Percentiles rank a stretch among this genome's conserved stretches.
phyloP scores from a whole-genome alignment of 2,329 filamentous ascomycete species.

The Colletotrichum siamense region DNA sequence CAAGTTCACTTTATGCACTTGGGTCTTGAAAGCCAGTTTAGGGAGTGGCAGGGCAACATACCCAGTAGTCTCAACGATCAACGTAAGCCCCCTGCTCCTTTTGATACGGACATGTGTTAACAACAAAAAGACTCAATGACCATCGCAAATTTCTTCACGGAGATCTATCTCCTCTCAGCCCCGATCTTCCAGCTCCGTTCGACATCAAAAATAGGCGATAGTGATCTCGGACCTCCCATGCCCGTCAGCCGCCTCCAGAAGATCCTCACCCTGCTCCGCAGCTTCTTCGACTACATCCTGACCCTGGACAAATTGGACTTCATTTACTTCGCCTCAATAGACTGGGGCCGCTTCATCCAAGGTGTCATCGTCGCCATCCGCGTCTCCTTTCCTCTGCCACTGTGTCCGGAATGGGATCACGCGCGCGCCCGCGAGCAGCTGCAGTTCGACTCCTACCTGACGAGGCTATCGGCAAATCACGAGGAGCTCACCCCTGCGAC shows the following conservation, averaged over 20 bases:
- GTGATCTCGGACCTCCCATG: slow-evolving; percentile 17
- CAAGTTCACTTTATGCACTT: slow-evolving; percentile 50
- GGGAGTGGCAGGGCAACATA: slow-evolving; percentile 45
- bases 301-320: slow-evolving; percentile 35
- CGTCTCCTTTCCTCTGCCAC: slow-evolving; percentile 49
- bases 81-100: slow-evolving; percentile 31
- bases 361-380: slow-evolving; percentile 48
- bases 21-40: slow-evolving; percentile 52
- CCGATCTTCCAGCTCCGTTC: slow-evolving; percentile 27
- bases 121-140: not conserved
- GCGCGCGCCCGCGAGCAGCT: slow-evolving; percentile 43
- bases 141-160: slow-evolving; percentile 29
- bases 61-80: slow-evolving; percentile 8
- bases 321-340: slow-evolving; percentile 42
- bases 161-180: slow-evolving; percentile 45
- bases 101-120: slow-evolving; percentile 28
- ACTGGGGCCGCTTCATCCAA: slow-evolving; percentile 49
- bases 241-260: slow-evolving; percentile 24
- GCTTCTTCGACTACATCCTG: slow-evolving; percentile 37
- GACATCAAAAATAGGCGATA: slow-evolving; percentile 9
- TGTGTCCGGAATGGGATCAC: slow-evolving; percentile 39
- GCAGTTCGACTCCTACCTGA: slow-evolving; percentile 44
- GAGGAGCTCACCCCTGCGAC: slow-evolving; percentile 27
- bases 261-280: slow-evolving; percentile 29
- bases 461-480: slow-evolving; percentile 33